A percentile compares a stretch with the other conserved stretches of the same genome.
phyloP scores from a whole-genome alignment of 441 rosid species.

The Gossypium davidsonii region DNA sequence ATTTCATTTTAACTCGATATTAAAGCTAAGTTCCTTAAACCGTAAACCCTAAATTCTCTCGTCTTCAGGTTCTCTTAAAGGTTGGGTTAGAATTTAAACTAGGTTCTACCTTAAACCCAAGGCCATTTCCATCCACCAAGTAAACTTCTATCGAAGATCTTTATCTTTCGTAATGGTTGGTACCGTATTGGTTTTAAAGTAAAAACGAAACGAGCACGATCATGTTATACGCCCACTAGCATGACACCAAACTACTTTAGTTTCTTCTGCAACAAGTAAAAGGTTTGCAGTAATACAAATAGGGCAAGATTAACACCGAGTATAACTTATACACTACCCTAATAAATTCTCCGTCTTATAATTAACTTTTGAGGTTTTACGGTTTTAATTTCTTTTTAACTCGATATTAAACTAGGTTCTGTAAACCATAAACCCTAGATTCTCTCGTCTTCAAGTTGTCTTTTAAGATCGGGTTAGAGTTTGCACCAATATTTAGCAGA shows the following conservation, averaged over 20 bases:
- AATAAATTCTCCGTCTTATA: not conserved
- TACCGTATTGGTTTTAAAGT: not conserved
- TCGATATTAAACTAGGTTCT: not conserved
- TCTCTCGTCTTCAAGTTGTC: not conserved
- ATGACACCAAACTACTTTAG: not conserved
- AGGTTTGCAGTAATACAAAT: no score
- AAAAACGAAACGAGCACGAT: not conserved
- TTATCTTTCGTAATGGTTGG: no score
- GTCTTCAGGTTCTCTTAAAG: not conserved
- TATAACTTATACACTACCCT: not conserved
- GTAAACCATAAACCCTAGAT: not conserved
- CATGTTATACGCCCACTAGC: not conserved
- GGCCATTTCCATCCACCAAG: constrained; percentile 77
- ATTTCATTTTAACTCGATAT: not conserved
- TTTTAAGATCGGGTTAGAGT: not conserved
- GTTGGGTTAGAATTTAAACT: not conserved
- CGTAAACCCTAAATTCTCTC: not conserved
- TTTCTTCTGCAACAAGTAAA: not conserved
- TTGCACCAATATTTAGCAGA: constrained; percentile 41
- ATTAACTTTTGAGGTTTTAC: not conserved
- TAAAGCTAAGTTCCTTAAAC: not conserved
- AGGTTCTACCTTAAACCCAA: constrained; percentile 12
- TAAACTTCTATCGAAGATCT: constrained; percentile 13
- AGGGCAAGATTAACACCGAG: no score
- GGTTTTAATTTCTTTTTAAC: not conserved